Evolutionary conservation across 1,139 yeast genomes (phyloP).

Genomic region (Suhomyces yuchorum): DNA sequence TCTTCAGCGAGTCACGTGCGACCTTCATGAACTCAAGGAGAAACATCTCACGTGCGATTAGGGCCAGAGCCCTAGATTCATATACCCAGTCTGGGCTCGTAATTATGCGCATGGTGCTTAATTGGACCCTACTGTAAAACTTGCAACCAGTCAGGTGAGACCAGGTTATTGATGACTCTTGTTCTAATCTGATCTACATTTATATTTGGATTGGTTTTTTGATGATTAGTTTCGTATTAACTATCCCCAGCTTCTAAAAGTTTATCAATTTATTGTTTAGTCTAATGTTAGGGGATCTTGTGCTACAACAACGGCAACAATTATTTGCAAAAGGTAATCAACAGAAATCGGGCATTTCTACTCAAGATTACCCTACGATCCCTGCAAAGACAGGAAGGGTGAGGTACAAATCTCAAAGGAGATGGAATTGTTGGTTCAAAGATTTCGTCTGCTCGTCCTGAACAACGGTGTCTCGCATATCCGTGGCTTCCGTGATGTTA

Average conservation of each 20-base stretch:
- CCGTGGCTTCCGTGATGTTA: neutral
- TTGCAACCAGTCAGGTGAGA: slow-evolving; percentile 3
- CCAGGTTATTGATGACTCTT: neutral
- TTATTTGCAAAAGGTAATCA: neutral
- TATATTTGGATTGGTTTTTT: neutral
- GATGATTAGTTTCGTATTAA: neutral
- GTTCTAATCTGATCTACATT: neutral
- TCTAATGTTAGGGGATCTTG: slow-evolving; percentile 10
- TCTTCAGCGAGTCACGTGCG: slow-evolving; percentile 7
- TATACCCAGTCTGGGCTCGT: neutral
- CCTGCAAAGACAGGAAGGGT: neutral
- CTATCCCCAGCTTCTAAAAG: neutral
- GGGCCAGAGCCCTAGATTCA: slow-evolving; percentile 7
- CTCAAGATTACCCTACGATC: neutral
- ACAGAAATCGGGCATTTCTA: neutral
- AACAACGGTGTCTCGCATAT: neutral
- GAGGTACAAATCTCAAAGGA: neutral
- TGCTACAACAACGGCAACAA: slow-evolving; percentile 5
- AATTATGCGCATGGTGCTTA: neutral
- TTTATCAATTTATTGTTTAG: neutral
- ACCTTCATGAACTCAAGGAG: neutral
- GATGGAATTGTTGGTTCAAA: neutral
- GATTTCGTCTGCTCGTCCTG: neutral
- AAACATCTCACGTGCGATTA: neutral
- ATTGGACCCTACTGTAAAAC: neutral